Evolutionary conservation across 1,284 basidiomycete species (phyloP), one percentile per base, ranked within the genome.

Genomic region (Polyporus tsugae): DNA sequence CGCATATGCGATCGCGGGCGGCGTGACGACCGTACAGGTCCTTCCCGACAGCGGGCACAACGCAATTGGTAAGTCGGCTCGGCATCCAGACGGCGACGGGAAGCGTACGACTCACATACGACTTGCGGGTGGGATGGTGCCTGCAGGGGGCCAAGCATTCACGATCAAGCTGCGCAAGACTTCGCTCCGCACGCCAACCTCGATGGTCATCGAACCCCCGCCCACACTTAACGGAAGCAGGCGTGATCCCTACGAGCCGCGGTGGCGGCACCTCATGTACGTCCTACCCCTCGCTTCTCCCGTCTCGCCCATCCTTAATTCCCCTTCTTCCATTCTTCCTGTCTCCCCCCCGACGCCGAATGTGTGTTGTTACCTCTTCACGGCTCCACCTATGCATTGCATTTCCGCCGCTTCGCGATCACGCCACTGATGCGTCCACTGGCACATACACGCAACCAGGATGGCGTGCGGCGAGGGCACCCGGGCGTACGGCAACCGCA

Each of bases 381-480:
- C 53, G 17, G 7, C 19, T 17, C 35, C 29, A 6, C 52, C 9
- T 33, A 2, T 25, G 46, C 19, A 44, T 44, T 25, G 46, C 19
- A 44, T 44, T n/a, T 44, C 42, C 42, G 49, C 6, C 13, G 52
- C 22, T 33, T 58, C 55, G 33, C 55, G 55, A 58, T 58, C 55
- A 35, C 42, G 39, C 35, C n/a, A 22, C 60, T 63, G 4, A 59
- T 39, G 60, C n/a, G 0, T 59, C 19, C 15, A 22, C 29, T 44
- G 57, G 6, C 33, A 33, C 41, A 35, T 19, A 25, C 33, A 38
- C 13, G 15, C 59, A 10, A n/a, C 60, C 60, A 91, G 90, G 72
- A 89, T 90, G 75, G 85, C 89, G 19, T 91, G 89, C 73, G 89
- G 90, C 25, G 87, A 88, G 73, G 83, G 83, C 69, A 76, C 84